Conservation (phyloP, 2,329 filamentous ascomycete species). For the Aspergillus chevalieri region DNA sequence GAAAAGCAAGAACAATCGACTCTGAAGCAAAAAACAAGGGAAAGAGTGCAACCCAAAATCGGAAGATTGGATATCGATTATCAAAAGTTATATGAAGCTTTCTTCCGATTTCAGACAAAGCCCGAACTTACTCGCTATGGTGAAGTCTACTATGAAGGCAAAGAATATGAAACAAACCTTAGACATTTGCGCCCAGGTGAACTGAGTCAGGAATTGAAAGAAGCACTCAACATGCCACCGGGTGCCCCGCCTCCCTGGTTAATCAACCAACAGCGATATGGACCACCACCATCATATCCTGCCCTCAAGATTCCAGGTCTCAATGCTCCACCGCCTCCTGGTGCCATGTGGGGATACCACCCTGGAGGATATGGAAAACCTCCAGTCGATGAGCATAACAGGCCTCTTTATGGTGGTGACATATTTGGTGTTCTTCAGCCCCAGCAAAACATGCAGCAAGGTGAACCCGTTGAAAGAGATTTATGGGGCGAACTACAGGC, state of each 20-base stretch:
- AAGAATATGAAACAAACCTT: slow-evolving; percentile 93
- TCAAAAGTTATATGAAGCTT: slow-evolving; percentile 95
- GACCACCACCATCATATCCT: slow-evolving; percentile 89
- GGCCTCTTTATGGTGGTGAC: slow-evolving; percentile 87
- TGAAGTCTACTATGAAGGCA: slow-evolving; percentile 99
- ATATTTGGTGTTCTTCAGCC: slow-evolving; percentile 74
- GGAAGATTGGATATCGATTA: slow-evolving; percentile 98
- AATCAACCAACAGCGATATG: slow-evolving; percentile 91
- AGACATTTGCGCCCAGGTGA: slow-evolving; percentile 86
- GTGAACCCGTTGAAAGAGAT: slow-evolving; percentile 77
- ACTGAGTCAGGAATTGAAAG: slow-evolving; percentile 78
- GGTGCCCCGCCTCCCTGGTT: slow-evolving; percentile 94
- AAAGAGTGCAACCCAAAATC: slow-evolving; percentile 91
- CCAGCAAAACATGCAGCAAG: slow-evolving; percentile 56
- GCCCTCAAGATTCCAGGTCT: slow-evolving; percentile 91
- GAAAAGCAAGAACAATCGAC: slow-evolving; percentile 92
- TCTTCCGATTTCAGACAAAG: slow-evolving; percentile 97
- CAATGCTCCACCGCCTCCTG: slow-evolving; percentile 84
- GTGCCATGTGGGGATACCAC: slow-evolving; percentile 89
- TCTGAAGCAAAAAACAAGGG: slow-evolving; percentile 91
- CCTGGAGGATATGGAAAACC: slow-evolving; percentile 95
- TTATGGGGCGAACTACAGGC: slow-evolving; percentile 90
- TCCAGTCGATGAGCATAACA: slow-evolving; percentile 86
- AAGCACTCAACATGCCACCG: slow-evolving; percentile 87
- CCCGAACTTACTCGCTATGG: slow-evolving; percentile 89